Evolutionary conservation across 2,329 filamentous ascomycete species (phyloP).

Genomic region (Fusarium compactum): DNA sequence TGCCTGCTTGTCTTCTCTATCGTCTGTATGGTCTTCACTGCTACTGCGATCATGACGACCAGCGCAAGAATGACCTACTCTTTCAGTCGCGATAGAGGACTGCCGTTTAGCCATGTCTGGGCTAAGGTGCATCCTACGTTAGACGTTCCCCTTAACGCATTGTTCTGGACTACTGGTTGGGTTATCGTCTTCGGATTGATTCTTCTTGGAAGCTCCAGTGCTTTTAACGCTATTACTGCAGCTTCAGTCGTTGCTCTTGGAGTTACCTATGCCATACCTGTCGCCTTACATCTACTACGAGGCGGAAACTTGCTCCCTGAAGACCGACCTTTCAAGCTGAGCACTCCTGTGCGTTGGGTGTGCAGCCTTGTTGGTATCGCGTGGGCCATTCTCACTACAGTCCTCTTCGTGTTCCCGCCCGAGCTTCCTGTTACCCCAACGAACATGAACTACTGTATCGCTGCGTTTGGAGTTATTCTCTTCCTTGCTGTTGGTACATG

Average conservation of each 20-base stretch:
- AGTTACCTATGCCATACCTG: conserved; percentile 80
- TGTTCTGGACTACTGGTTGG: conserved; percentile 70
- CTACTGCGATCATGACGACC: conserved; percentile 74
- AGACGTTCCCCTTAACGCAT: conserved; percentile 74
- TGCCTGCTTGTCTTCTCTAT: conserved; percentile 76
- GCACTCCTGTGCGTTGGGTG: conserved; percentile 53
- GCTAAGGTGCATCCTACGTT: conserved; percentile 70
- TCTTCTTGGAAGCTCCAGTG: conserved; percentile 73
- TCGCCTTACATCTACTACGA: conserved; percentile 75
- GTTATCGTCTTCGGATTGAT: conserved; percentile 78
- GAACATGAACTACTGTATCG: conserved; percentile 74
- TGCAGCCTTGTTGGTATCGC: conserved; percentile 64
- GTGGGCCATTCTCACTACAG: conserved; percentile 77
- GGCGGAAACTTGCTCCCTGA: conserved; percentile 75
- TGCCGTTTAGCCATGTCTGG: conserved; percentile 73
- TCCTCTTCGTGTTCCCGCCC: conserved; percentile 81
- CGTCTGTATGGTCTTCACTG: conserved; percentile 73
- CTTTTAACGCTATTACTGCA: conserved; percentile 79
- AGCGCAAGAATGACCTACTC: conserved; percentile 75
- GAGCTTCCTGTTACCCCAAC: conserved; percentile 70
- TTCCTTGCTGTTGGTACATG: conserved; percentile 59
- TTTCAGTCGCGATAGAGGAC: conserved; percentile 73
- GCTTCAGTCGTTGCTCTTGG: conserved; percentile 78
- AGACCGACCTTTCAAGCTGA: conserved; percentile 53
- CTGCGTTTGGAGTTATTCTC: conserved; percentile 62